Evolutionary conservation across 1,284 basidiomycete species (phyloP), one percentile per base, ranked within the genome.

Genomic region (Apiotrichum akiyoshidainum): DNA sequence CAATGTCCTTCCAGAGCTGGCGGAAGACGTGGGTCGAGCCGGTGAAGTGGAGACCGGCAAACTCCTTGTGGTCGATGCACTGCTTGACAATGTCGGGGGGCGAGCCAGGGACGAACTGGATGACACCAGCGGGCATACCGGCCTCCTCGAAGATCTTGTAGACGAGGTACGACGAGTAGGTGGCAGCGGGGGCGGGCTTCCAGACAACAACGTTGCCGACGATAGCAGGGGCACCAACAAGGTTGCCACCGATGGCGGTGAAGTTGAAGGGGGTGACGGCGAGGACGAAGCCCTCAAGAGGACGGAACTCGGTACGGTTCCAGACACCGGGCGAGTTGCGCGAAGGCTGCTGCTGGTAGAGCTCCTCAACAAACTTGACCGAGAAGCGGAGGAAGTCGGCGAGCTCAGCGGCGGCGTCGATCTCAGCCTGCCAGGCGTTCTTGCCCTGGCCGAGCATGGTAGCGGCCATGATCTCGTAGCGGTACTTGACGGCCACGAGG

Each of bases 241-340:
- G 87, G 79, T 97, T 97, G 26, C 91, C 94, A 57, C 91, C 93
- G 64, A 97, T 97, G 34, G 93, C 93, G 50, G 94, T 96, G 44
- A 97, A 99, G 83, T 99, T 99, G 83, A 99, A 99, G 0, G 95
- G 95, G 7, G 95, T 94, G 45, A 99, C 89, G 16, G 96, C 95
- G 52, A 99, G 85, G 35, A 98, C 90, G 79, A 99, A 99, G 34
- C 95, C 96, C 80, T 99, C 95, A 21, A 99, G 84, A 5, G 95
- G 86, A 64, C 96, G 90, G 79, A 93, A 99, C 80, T 99, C 96
- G 52, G 88, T 85, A 54, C 95, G 92, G 81, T 99, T 99, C 96
- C 95, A 99, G 56, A 87, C 83, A 44, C 92, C 92, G 33, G 86
- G 75, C 6, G 91, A 81, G 78, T 98, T 97, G 80, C 88, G 87